These are phyloP conservation scores for Leccinum boreale DNA, from an alignment of 768 basidiomycete species.

Conservation along the genomic window DNA sequence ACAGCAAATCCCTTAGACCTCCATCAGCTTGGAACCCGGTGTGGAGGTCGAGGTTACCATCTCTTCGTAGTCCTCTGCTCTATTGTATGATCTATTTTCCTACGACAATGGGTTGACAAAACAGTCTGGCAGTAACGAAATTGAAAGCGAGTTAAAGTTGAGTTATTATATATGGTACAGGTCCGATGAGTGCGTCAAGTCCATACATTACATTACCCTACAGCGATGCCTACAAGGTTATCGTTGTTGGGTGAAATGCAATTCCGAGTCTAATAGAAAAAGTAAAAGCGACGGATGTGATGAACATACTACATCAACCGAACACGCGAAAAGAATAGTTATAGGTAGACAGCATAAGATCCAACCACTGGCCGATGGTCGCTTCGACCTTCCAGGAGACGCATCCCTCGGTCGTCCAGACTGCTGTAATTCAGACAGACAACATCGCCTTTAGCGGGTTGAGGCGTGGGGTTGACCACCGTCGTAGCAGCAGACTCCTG, in stretches of 20 bases:
- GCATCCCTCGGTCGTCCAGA: slow-evolving; percentile 73
- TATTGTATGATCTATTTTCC: slow-evolving; percentile 1
- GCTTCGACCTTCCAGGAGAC: slow-evolving; percentile 69
- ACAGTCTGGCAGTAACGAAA: background rate
- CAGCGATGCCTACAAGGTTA: slow-evolving; percentile 16
- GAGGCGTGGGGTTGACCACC: slow-evolving; percentile 16
- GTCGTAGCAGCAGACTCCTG: slow-evolving; percentile 23
- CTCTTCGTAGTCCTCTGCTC: slow-evolving; percentile 50
- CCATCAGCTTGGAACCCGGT: slow-evolving; percentile 97
- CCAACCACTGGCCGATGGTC: slow-evolving; percentile 88
- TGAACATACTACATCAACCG: slow-evolving; percentile 7
- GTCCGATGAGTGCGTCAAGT: slow-evolving; percentile 12
- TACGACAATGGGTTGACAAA: slow-evolving; percentile 3
- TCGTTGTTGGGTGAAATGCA: slow-evolving; percentile 7
- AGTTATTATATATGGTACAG: slow-evolving; percentile 3
- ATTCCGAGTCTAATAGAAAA: slow-evolving; percentile 1
- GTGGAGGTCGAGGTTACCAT: slow-evolving; percentile 99
- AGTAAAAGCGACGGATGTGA: slow-evolving; percentile 4
- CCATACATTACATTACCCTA: slow-evolving; percentile 16
- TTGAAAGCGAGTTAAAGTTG: background rate
- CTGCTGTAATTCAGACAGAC: slow-evolving; percentile 70
- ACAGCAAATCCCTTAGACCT: slow-evolving; percentile 57
- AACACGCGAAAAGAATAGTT: slow-evolving; percentile 9
- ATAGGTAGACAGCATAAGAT: slow-evolving; percentile 68
- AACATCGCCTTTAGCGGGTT: slow-evolving; percentile 62